Conservation (phyloP, 177 flowering plant species). For the Tripterygium wilfordii region DNA sequence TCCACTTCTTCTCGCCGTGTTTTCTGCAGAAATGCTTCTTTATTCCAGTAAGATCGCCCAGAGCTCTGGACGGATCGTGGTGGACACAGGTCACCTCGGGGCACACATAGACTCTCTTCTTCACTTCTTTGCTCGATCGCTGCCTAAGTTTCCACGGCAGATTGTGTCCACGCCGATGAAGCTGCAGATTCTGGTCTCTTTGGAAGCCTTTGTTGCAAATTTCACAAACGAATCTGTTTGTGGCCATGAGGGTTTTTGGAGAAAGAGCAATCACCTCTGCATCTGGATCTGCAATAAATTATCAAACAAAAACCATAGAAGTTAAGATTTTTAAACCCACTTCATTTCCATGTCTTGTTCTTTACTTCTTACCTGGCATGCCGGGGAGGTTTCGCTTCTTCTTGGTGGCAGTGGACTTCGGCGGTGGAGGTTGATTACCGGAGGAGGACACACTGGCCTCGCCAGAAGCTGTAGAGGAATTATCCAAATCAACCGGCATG, state of each 20-base stretch:
- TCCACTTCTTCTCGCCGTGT: conserved; percentile 95
- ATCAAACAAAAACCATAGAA: background rate
- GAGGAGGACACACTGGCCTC: conserved; percentile 55
- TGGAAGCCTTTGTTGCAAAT: conserved; percentile 89
- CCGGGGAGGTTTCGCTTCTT: conserved; percentile 77
- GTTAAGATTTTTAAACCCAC: too few species aligned
- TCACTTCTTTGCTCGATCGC: conserved; percentile 52
- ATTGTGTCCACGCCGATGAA: conserved; percentile 83
- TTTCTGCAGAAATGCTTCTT: conserved; percentile 86
- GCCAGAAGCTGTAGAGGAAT: conserved; percentile 43
- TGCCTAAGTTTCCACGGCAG: conserved; percentile 90
- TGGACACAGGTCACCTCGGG: conserved; percentile 76
- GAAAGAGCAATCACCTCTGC: conserved; percentile 89
- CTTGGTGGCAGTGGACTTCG: conserved; percentile 34
- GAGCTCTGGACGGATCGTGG: conserved; percentile 75
- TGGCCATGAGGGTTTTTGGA: conserved; percentile 74
- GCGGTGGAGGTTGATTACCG: conserved; percentile 33
- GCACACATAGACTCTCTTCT: conserved; percentile 75
- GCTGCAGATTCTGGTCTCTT: conserved; percentile 86
- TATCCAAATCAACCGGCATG: conserved; percentile 46
- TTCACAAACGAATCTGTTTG: conserved; percentile 82
- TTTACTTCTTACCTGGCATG: conserved; percentile 48
- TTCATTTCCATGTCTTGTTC: background rate
- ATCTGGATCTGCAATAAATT: conserved; percentile 60
- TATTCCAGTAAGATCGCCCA: conserved; percentile 87